Evolutionary conservation across 495 filamentous ascomycete genomes (phyloP).

Genomic region (Hapsidospora chrysogenum): DNA sequence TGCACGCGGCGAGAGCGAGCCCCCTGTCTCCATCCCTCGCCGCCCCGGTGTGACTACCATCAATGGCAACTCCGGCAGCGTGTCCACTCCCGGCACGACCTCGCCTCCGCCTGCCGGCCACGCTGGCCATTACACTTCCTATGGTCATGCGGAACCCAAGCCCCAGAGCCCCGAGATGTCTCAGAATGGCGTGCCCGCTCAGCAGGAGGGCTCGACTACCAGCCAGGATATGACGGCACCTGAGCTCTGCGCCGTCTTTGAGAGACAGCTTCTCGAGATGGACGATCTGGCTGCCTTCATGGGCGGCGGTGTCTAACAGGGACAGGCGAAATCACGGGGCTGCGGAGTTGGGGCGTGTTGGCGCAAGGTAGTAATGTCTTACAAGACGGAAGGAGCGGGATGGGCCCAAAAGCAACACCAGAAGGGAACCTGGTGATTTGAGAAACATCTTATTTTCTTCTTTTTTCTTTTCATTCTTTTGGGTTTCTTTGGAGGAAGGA

Average conservation of each 20-base stretch:
- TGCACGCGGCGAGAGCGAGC: constrained; percentile 20
- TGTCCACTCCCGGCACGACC: constrained; percentile 13
- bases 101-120: not conserved
- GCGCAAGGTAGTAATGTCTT: too few species aligned
- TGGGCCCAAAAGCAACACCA: not conserved
- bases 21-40: constrained; percentile 18
- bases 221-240: constrained; percentile 27
- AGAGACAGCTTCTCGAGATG: constrained; percentile 30
- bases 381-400: not conserved
- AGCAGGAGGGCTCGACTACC: constrained; percentile 9
- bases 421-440: too few species aligned
- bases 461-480: too few species aligned
- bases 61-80: constrained; percentile 28
- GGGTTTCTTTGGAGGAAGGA: too few species aligned
- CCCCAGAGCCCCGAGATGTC: constrained; percentile 20
- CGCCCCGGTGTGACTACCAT: constrained; percentile 31
- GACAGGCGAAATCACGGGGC: too few species aligned
- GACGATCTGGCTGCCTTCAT: constrained; percentile 35
- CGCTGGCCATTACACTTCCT: not conserved
- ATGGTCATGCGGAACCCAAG: constrained; percentile 9
- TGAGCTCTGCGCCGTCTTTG: constrained; percentile 30
- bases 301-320: constrained; percentile 31
- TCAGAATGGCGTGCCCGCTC: constrained; percentile 7
- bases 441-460: too few species aligned
- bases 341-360: too few species aligned